Percentiles rank a stretch among this genome's conserved stretches.
These are phyloP conservation scores for Maudiozyma pseudohumilis DNA, from an alignment of 805 yeast species.

Conservation along the genomic window DNA sequence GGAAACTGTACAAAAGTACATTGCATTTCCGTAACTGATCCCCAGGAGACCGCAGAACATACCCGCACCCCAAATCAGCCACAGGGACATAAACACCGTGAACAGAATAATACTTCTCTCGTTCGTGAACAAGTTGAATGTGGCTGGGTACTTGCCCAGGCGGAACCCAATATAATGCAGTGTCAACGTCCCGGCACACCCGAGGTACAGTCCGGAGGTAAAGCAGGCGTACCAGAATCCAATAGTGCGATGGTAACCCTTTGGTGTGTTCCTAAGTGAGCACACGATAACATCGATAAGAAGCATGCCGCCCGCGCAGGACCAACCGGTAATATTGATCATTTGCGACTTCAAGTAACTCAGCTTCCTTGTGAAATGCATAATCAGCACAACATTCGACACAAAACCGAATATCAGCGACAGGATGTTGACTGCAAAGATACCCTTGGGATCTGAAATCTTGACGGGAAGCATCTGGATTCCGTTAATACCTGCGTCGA, in stretches of 20 bases:
- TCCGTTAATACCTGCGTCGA: not conserved
- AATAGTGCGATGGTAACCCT: constrained; percentile 31
- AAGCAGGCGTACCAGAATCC: constrained; percentile 76
- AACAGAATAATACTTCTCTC: constrained; percentile 71
- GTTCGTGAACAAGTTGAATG: constrained; percentile 52
- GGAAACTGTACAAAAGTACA: constrained; percentile 67
- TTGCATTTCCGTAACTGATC: constrained; percentile 51
- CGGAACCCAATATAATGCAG: constrained; percentile 56
- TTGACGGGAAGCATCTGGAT: constrained; percentile 10
- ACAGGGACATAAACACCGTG: constrained; percentile 50
- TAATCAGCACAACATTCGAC: constrained; percentile 58
- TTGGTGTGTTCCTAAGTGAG: constrained; percentile 14
- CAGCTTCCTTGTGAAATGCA: constrained; percentile 55
- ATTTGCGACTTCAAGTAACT: constrained; percentile 53
- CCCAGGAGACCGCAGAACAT: constrained; percentile 39
- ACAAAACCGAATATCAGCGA: constrained; percentile 54
- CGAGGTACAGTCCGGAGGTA: constrained; percentile 52
- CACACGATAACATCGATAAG: constrained; percentile 32
- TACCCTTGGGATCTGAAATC: constrained; percentile 31
- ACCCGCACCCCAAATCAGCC: constrained; percentile 68
- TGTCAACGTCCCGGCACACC: constrained; percentile 42
- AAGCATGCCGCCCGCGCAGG: constrained; percentile 46
- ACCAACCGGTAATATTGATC: constrained; percentile 56
- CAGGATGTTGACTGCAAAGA: constrained; percentile 49
- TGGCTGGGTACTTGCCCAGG: constrained; percentile 53